A percentile compares a stretch with the other conserved stretches of the same genome.
phyloP scores from a whole-genome alignment of 202 grass and related monocot genomes.

The Eragrostis tef region DNA sequence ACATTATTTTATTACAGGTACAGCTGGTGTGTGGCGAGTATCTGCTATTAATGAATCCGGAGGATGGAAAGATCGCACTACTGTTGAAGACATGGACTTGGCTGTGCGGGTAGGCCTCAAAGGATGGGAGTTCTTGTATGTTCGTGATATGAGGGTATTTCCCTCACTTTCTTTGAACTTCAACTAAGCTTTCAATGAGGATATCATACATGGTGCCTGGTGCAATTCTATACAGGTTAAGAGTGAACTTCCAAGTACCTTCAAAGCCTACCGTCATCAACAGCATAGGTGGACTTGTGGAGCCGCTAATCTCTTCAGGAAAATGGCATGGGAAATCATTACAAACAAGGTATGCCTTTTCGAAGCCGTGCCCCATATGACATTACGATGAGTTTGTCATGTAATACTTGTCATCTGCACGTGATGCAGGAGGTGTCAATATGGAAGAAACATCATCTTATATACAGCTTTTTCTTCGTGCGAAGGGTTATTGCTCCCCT shows the following conservation, averaged over 20 bases:
- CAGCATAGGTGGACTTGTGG: slow-evolving; percentile 90
- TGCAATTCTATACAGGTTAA: slow-evolving; percentile 62
- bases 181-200: slow-evolving; percentile 19
- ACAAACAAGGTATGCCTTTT: slow-evolving; percentile 62
- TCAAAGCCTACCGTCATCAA: slow-evolving; percentile 83
- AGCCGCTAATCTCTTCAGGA: slow-evolving; percentile 82
- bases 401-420: slow-evolving; percentile 24
- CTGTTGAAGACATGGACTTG: slow-evolving; percentile 93
- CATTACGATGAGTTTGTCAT: slow-evolving; percentile 29
- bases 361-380: background rate
- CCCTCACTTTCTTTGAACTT: slow-evolving; percentile 5
- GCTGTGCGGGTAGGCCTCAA: slow-evolving; percentile 70
- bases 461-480: slow-evolving; percentile 85
- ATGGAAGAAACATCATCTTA: slow-evolving; percentile 74
- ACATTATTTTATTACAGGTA: slow-evolving; percentile 55
- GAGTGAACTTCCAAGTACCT: slow-evolving; percentile 90
- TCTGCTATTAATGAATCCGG: slow-evolving; percentile 82
- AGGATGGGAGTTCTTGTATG: slow-evolving; percentile 89
- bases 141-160: slow-evolving; percentile 76
- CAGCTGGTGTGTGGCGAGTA: slow-evolving; percentile 84
- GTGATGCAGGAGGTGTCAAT: slow-evolving; percentile 57
- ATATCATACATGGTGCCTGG: slow-evolving; percentile 21
- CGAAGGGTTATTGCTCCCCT: slow-evolving; percentile 63
- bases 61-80: slow-evolving; percentile 93
- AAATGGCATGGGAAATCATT: slow-evolving; percentile 74